Evolutionary conservation across 2,329 filamentous ascomycete species (phyloP).

Genomic region (Hypoxylon sp.): DNA sequence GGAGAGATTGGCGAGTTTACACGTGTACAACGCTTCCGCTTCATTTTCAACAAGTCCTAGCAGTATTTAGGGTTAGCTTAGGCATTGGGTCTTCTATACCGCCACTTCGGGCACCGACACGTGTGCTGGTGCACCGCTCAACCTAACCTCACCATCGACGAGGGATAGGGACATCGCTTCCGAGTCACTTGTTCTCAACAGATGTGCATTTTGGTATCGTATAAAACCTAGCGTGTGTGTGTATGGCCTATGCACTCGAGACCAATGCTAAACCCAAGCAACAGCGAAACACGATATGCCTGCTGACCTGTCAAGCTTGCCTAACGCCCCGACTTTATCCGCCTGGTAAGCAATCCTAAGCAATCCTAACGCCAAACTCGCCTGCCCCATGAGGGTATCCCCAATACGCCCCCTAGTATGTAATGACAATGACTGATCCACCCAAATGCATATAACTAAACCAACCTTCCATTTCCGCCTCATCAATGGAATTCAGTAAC

Average conservation of each 20-base stretch:
- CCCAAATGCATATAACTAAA: conserved; percentile 34
- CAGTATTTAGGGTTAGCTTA: conserved; percentile 28
- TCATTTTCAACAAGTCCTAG: conserved; percentile 14
- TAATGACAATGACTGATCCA: conserved; percentile 38
- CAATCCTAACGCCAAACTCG: conserved; percentile 27
- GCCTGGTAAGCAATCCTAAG: conserved; percentile 22
- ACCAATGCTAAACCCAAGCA: conserved; percentile 20
- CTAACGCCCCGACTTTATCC: conserved; percentile 33
- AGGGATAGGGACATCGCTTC: conserved; percentile 29
- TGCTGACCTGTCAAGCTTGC: conserved; percentile 31
- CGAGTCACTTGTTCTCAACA: conserved; percentile 18
- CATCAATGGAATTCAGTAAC: conserved; percentile 16
- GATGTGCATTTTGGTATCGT: conserved; percentile 27
- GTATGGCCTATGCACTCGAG: conserved; percentile 17
- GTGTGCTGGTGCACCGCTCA: conserved; percentile 30
- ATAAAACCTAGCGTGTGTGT: conserved; percentile 16
- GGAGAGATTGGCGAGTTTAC: conserved; percentile 44
- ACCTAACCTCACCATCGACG: conserved; percentile 19
- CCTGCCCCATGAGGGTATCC: conserved; percentile 31
- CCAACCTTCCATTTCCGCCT: conserved; percentile 24
- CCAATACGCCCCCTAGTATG: conserved; percentile 35
- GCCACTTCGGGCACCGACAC: conserved; percentile 45
- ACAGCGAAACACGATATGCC: conserved; percentile 32
- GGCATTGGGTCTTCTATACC: conserved; percentile 26
- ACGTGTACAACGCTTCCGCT: conserved; percentile 41